phyloP scores from a whole-genome alignment of 1,284 basidiomycete genomes.

The Boletellus deceptivus region DNA sequence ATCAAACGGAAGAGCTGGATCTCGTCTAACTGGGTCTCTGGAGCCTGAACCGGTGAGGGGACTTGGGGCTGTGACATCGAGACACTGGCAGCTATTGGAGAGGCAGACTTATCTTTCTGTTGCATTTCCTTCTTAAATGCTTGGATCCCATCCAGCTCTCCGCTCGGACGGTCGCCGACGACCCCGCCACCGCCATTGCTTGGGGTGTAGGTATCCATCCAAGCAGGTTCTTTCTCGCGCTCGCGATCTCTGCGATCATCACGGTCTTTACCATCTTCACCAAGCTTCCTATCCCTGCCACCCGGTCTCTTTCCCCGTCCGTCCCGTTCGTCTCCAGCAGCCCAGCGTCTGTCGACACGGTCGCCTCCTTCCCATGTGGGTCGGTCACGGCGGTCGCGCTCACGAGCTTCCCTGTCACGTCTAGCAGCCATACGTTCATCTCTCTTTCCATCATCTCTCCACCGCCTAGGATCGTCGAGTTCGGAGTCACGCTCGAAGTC shows the following conservation, averaged over 20 bases:
- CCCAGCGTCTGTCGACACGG: slow-evolving; percentile 53
- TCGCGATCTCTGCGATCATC: slow-evolving; percentile 57
- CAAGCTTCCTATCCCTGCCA: slow-evolving; percentile 57
- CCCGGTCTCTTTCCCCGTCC: slow-evolving; percentile 52
- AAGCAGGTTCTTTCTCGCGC: slow-evolving; percentile 82
- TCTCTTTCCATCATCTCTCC: slow-evolving; percentile 77
- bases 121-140: slow-evolving; percentile 88
- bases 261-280: slow-evolving; percentile 55
- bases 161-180: slow-evolving; percentile 52
- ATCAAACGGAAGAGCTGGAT: slow-evolving; percentile 84
- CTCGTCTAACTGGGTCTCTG: slow-evolving; percentile 62
- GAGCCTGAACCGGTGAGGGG: slow-evolving; percentile 21
- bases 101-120: slow-evolving; percentile 58
- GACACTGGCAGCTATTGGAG: slow-evolving; percentile 8
- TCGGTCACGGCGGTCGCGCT: slow-evolving; percentile 46
- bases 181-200: slow-evolving; percentile 55
- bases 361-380: slow-evolving; percentile 40
- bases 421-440: slow-evolving; percentile 67
- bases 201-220: slow-evolving; percentile 88
- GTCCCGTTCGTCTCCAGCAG: slow-evolving; percentile 61
- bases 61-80: slow-evolving; percentile 28
- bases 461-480: slow-evolving; percentile 60
- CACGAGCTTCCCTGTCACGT: slow-evolving; percentile 45
- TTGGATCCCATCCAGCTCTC: slow-evolving; percentile 82
- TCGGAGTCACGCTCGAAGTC: slow-evolving; percentile 45